Evolutionary conservation across 75 land plant species (phyloP).

Genomic region (Pinus taeda): DNA sequence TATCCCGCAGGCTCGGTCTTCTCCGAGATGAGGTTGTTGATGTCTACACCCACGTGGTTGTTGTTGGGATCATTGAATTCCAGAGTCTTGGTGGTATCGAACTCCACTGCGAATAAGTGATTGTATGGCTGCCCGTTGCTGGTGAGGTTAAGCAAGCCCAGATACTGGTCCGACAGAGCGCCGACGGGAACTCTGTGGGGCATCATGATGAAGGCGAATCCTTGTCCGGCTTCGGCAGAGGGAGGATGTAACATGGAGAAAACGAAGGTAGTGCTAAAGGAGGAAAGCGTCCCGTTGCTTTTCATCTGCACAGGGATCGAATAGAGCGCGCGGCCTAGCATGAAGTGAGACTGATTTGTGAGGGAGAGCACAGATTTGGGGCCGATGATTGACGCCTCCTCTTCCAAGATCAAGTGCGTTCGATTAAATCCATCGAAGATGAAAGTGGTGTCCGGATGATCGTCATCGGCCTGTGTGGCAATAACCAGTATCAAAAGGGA

Average conservation of each 20-base stretch:
- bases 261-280: slow-evolving; percentile 13
- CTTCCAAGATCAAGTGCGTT: too few species aligned
- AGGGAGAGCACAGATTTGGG: neutral
- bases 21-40: slow-evolving; percentile 36
- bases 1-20: slow-evolving; percentile 22
- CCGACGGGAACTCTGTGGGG: neutral
- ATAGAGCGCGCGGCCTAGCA: neutral
- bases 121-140: slow-evolving; percentile 9
- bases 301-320: neutral
- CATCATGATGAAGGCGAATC: slow-evolving; percentile 16
- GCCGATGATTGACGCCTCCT: too few species aligned
- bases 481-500: too few species aligned
- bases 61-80: slow-evolving; percentile 10
- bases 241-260: slow-evolving; percentile 12
- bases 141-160: slow-evolving; percentile 9
- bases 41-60: slow-evolving; percentile 20
- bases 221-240: slow-evolving; percentile 2
- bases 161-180: neutral
- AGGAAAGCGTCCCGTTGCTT: neutral
- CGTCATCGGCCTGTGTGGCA: too few species aligned
- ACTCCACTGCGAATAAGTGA: slow-evolving; percentile 16
- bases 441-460: too few species aligned
- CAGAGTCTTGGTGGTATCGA: slow-evolving; percentile 6
- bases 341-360: neutral
- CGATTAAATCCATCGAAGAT: too few species aligned